Percentiles rank a stretch among this genome's conserved stretches.
Conservation (phyloP, 164 flowering plant species). For the Cinnamomum micranthum region DNA sequence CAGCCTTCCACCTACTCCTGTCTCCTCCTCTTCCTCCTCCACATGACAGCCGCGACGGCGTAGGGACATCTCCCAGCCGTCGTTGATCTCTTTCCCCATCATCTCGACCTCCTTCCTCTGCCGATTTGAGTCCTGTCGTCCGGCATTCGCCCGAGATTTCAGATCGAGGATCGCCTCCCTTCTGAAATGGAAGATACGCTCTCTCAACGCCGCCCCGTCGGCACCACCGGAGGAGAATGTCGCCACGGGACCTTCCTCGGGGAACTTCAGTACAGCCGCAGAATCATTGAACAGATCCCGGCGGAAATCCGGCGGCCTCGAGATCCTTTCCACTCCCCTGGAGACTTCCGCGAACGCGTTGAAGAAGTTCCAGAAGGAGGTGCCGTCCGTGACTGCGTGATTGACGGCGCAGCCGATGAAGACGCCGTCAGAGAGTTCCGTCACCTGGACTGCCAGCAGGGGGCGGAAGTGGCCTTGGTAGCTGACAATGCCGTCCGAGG, state of each 20-base stretch:
- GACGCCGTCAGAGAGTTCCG: conserved; percentile 71
- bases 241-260: conserved; percentile 53
- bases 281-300: conserved; percentile 60
- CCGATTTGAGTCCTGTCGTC: background rate
- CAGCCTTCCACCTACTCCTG: conserved; percentile 11
- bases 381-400: conserved; percentile 82
- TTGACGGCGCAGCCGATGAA: conserved; percentile 74
- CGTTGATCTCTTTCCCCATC: conserved; percentile 43
- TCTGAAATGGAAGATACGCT: conserved; percentile 68
- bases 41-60: too few species aligned
- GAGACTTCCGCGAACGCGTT: conserved; percentile 64
- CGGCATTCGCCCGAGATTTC: conserved; percentile 51
- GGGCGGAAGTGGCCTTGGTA: conserved; percentile 68
- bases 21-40: too few species aligned
- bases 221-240: conserved; percentile 47
- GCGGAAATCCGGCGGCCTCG: conserved; percentile 47
- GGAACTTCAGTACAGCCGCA: conserved; percentile 53
- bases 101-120: conserved; percentile 22
- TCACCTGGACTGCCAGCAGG: conserved; percentile 67
- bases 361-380: conserved; percentile 90
- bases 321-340: conserved; percentile 32
- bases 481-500: conserved; percentile 50
- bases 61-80: conserved; percentile 22
- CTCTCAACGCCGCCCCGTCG: conserved; percentile 47
- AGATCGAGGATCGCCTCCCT: conserved; percentile 52